These are phyloP conservation scores for Wilcoxina mikolae DNA, from an alignment of 495 filamentous ascomycete species.

Conservation along the genomic window DNA sequence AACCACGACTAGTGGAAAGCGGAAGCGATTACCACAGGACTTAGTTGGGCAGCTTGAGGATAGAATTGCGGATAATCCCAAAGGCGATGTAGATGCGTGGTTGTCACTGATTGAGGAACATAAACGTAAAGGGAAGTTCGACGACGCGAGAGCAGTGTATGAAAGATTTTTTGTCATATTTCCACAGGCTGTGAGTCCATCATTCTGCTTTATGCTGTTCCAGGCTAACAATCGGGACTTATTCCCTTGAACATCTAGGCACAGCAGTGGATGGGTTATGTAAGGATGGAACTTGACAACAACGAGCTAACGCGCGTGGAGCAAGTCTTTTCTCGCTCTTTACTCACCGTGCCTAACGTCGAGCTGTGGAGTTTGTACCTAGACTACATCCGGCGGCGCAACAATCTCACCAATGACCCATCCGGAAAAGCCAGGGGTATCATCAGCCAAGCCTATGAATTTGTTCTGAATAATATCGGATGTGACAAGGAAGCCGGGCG, in stretches of 20 bases:
- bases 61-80: constrained; percentile 75
- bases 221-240: constrained; percentile 12
- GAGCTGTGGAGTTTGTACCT: constrained; percentile 86
- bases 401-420: constrained; percentile 70
- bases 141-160: constrained; percentile 65
- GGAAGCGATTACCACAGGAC: constrained; percentile 54
- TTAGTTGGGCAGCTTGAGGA: constrained; percentile 75
- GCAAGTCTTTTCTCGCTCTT: constrained; percentile 59
- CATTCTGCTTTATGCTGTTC: constrained; percentile 4
- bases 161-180: constrained; percentile 77
- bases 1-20: constrained; percentile 35
- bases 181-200: constrained; percentile 66
- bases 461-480: constrained; percentile 77
- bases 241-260: constrained; percentile 40
- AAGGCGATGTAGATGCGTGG: constrained; percentile 85
- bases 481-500: constrained; percentile 81
- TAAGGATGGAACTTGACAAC: constrained; percentile 71
- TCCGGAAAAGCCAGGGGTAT: constrained; percentile 56
- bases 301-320: constrained; percentile 66
- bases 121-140: constrained; percentile 60
- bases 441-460: constrained; percentile 72
- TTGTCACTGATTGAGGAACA: constrained; percentile 72
- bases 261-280: constrained; percentile 73
- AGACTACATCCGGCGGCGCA: constrained; percentile 80
- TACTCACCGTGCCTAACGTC: constrained; percentile 60